Conservation (phyloP, 2,329 filamentous ascomycete species). For the Rhynchosporium agropyri region DNA sequence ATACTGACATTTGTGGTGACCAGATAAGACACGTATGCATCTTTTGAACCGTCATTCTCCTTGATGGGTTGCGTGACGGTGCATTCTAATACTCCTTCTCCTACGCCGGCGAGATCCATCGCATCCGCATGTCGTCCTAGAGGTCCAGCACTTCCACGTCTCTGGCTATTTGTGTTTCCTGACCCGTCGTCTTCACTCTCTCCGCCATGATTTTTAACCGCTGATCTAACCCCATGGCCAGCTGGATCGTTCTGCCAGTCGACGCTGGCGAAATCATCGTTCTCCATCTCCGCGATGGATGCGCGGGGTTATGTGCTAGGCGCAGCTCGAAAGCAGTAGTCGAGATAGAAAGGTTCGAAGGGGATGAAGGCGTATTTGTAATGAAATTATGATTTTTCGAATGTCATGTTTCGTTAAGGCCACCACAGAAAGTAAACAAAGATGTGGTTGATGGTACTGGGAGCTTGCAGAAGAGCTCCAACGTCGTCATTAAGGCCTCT, state of each 20-base stretch:
- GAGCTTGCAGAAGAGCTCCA: constrained; percentile 18
- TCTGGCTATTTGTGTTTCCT: constrained; percentile 31
- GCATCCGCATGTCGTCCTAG: constrained; percentile 43
- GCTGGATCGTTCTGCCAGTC: constrained; percentile 71
- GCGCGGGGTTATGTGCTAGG: constrained; percentile 34
- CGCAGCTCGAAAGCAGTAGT: not conserved
- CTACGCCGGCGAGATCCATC: constrained; percentile 62
- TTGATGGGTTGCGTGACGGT: constrained; percentile 82
- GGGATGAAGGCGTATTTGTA: not conserved
- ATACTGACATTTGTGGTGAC: constrained; percentile 80
- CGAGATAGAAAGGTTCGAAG: not conserved
- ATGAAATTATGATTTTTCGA: constrained; percentile 8
- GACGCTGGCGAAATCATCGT: constrained; percentile 78
- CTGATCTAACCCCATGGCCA: constrained; percentile 48
- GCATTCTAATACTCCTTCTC: constrained; percentile 79
- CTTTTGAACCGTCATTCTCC: constrained; percentile 95
- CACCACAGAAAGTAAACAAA: constrained; percentile 3
- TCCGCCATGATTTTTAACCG: constrained; percentile 46
- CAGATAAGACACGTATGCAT: constrained; percentile 93
- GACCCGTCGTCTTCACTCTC: constrained; percentile 40
- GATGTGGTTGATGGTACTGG: constrained; percentile 7
- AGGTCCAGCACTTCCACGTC: constrained; percentile 35
- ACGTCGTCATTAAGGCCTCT: constrained; percentile 24
- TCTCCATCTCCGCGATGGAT: constrained; percentile 36
- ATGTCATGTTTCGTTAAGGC: constrained; percentile 11